Evolutionary conservation across 192 early-diverging fungal species (phyloP), one percentile per base, ranked within the genome.

Genomic region (Linnemannia zychae): DNA sequence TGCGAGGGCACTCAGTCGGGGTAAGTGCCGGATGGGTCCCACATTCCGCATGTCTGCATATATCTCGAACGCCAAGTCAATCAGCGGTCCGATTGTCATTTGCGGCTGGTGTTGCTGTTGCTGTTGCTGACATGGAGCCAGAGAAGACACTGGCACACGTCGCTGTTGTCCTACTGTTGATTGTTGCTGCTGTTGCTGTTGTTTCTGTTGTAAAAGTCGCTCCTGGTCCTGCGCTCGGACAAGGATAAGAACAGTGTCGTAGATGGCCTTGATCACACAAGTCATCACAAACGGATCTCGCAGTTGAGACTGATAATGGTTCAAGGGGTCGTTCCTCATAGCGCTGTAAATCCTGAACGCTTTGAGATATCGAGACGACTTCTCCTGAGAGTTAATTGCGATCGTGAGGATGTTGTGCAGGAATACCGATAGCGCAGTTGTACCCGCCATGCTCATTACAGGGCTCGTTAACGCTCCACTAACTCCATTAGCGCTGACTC

Each of bases 201-300:
- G 47, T 22, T 20, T 36, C 2, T 68, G 67, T 34, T n/a, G 40
- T 9, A 44, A 44, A 44, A 44, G 40, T 44, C 52, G 49, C n/a
- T 70, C 50, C 46, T 57, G 76, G 28, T 33, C n/a, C 36, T 74
- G 71, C 9, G 52, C 46, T 20, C 37, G 13, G 7, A 70, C 28
- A 24, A 76, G 38, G 20, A 34, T 46, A 22, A 82, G 38, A 13
- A 77, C 71, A 2, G 74, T 49, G 16, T 82, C 80, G 50, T 82
- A 82, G 48, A 82, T 60, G 12, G 69, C 80, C 37, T 82, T 82
- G 47, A 82, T 71, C 44, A 82, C 57, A 46, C 80, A 82, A 9
- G 75, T 82, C 70, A 82, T 71, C 7, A 82, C 80, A 72, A 82
- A 77, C 5, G 80, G 80, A 73, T 82, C 80, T 12, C 80, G 40